Evolutionary conservation across 2,329 filamentous ascomycete species (phyloP).

Genomic region (Colletotrichum lupini): DNA sequence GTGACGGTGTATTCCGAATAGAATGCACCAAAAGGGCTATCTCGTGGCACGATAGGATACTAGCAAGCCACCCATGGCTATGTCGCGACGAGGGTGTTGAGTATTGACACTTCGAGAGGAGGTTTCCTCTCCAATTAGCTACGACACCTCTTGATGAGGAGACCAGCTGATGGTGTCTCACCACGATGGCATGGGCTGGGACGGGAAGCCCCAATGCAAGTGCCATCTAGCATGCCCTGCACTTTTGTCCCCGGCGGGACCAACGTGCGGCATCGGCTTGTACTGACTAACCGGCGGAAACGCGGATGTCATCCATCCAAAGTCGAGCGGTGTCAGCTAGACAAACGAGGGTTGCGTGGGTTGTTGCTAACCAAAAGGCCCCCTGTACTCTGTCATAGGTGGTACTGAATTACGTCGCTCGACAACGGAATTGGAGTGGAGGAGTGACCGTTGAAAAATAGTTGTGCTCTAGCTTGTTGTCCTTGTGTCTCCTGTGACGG

Average conservation of each 20-base stretch:
- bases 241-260: neutral
- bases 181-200: slow-evolving; percentile 17
- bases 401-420: neutral
- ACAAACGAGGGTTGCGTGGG: neutral
- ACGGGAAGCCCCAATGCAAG: slow-evolving; percentile 18
- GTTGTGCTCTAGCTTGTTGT: neutral
- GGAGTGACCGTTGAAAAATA: neutral
- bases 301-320: neutral
- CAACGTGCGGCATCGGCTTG: slow-evolving; percentile 8
- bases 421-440: neutral
- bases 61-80: slow-evolving; percentile 5
- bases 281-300: neutral
- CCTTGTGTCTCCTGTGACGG: neutral
- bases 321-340: neutral
- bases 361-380: neutral
- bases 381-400: neutral
- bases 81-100: slow-evolving; percentile 8
- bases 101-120: neutral
- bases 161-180: slow-evolving; percentile 33
- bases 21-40: neutral
- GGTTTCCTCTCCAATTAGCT: neutral
- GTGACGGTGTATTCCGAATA: slow-evolving; percentile 3
- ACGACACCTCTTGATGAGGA: slow-evolving; percentile 2
- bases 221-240: slow-evolving; percentile 2
- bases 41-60: slow-evolving; percentile 18